Evolutionary conservation across 306 rosid genomes (phyloP).

Genomic region (Pterocarpus macrocarpus): DNA sequence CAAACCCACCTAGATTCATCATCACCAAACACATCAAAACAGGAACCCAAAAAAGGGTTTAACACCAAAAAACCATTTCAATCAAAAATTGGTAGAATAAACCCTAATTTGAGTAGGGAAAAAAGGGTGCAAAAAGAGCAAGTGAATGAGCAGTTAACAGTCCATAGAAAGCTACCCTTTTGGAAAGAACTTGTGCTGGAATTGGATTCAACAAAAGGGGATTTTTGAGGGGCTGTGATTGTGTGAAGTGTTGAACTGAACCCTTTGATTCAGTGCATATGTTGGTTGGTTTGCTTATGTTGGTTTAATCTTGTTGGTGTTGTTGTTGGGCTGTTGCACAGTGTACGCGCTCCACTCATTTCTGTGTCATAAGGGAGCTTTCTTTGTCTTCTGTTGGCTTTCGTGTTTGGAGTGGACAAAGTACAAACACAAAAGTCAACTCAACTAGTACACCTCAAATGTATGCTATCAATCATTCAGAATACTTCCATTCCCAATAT

Average conservation of each 20-base stretch:
- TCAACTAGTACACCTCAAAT: neutral
- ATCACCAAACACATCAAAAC: conserved; percentile 13
- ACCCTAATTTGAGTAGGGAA: conserved; percentile 41
- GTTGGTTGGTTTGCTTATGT: neutral
- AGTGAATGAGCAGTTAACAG: neutral
- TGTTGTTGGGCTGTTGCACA: conserved; percentile 15
- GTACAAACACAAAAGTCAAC: conserved; percentile 26
- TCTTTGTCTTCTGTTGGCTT: conserved; percentile 32
- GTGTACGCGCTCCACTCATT: conserved; percentile 37
- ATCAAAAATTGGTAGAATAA: conserved; percentile 33
- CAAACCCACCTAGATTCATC: conserved; percentile 11
- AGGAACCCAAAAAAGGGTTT: conserved; percentile 19
- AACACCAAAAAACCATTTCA: neutral
- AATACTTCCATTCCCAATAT: no score
- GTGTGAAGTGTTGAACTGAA: conserved; percentile 7
- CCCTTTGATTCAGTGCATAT: conserved; percentile 3
- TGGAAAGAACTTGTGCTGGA: conserved; percentile 19
- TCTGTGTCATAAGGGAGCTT: neutral
- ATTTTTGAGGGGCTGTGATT: conserved; percentile 12
- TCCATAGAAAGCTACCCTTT: conserved; percentile 15
- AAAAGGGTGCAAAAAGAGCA: neutral
- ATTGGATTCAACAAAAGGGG: conserved; percentile 31
- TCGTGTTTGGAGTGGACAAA: neutral
- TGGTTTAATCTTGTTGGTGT: neutral
- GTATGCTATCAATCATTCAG: no score